Evolutionary conservation across 768 basidiomycete species (phyloP).

Genomic region (Amanita pallidorosea): DNA sequence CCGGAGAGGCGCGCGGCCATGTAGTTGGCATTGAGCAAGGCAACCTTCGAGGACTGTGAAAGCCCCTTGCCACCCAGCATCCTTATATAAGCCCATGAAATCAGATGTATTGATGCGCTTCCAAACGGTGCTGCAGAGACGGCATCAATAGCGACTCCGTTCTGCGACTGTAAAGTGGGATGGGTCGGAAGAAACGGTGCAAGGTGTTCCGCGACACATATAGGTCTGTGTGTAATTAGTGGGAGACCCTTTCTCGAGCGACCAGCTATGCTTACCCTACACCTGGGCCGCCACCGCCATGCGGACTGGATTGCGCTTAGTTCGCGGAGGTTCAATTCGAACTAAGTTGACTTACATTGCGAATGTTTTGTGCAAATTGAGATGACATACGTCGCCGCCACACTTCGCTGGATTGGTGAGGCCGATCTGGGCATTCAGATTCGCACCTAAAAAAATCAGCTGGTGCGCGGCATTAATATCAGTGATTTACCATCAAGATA

Average conservation of each 20-base stretch:
- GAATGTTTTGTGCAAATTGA: conserved; percentile 98
- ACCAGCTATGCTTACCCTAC: conserved; percentile 50
- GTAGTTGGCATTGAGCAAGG: conserved; percentile 94
- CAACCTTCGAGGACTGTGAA: conserved; percentile 73
- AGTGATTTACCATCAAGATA: conserved; percentile 71
- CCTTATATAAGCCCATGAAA: conserved; percentile 99
- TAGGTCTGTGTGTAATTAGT: conserved; percentile 42
- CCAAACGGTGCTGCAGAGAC: conserved; percentile 91
- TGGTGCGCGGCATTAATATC: background rate
- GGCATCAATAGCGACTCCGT: conserved; percentile 68
- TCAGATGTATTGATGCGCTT: conserved; percentile 88
- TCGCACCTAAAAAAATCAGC: conserved; percentile 44
- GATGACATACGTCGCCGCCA: conserved; percentile 95
- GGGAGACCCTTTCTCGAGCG: conserved; percentile 4
- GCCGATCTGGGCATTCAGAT: conserved; percentile 90
- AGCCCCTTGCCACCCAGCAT: conserved; percentile 97
- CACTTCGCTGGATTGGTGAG: conserved; percentile 89
- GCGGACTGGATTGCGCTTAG: conserved; percentile 45
- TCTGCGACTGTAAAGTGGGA: conserved; percentile 57
- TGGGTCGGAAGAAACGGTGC: conserved; percentile 92
- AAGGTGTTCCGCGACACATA: conserved; percentile 89
- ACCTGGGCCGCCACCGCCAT: conserved; percentile 96
- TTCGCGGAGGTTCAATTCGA: conserved; percentile 1
- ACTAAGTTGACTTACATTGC: conserved; percentile 55
- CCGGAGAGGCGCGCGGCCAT: conserved; percentile 82